Base-by-base conservation (phyloP, 1,284 basidiomycete genomes). In the Cryptococcus jaspeensis region DNA sequence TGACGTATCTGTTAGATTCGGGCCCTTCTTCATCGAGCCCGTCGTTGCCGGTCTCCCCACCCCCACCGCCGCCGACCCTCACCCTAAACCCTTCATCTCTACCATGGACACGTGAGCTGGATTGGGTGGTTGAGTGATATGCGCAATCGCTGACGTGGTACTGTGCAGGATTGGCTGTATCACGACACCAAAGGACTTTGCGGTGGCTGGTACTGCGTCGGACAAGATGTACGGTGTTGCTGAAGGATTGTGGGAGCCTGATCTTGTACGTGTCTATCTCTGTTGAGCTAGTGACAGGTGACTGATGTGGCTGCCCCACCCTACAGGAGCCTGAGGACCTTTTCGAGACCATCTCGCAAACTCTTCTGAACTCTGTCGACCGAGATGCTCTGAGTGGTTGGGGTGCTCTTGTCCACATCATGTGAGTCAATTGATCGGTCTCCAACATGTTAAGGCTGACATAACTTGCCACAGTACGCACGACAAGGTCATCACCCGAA, bases 341-440 rank as follows among this genome's bases (percentile, higher is more conserved):
- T 51, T 99, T 99, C 71, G 96, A 99, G 81, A 99, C 96, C 12
- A 93, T 98, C 70, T 92, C 92, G 22, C 96, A 99, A 78, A 95
- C 93, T 9, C 80, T 99, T 55, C 80, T 99, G 71, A 98, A 95
- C 69, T 92, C 93, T 9, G 87, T 98, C 39, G 96, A 99, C 77
- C 84, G 96, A 52, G 96, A 99, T 78, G 93, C 96, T 16, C 90
- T 88, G 74, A 96, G 92, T 55, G 96, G 96, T 62, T 98, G 92
- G 93, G 96, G 96, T 48, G 92, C 88, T 37, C 80, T 96, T 46
- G 95, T 99, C 50, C 89, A 97, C 81, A 81, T 99, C 60, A 90
- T 99, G 92, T 97, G 77, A 84, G 92, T 84, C 16, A 8, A 1
- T 18, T 25, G n/a, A n/a, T 25, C 36, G 16, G 18, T 16, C 38